phyloP scores from a whole-genome alignment of 1,139 yeast genomes.

The Nakaseomyces kungkrabaensis region DNA sequence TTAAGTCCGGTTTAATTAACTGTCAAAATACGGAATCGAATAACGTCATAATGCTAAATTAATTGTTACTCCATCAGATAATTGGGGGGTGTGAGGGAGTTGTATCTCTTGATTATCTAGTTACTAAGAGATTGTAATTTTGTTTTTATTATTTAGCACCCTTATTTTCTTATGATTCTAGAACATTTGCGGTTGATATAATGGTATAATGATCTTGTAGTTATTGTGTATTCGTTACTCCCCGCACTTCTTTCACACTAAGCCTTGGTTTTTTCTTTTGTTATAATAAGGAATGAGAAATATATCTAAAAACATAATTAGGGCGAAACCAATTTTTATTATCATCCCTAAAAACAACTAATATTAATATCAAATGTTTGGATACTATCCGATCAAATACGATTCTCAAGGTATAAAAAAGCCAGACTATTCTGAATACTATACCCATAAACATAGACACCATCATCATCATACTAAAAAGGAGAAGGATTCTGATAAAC shows the following conservation, averaged over 20 bases:
- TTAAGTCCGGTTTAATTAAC: not conserved
- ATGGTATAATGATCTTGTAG: no score
- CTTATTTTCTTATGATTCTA: no score
- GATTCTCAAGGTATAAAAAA: constrained; percentile 1
- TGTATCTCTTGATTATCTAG: no score
- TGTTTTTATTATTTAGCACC: no score
- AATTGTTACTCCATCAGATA: no score
- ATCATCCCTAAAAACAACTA: not conserved
- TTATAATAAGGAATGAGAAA: not conserved
- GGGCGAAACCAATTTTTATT: not conserved
- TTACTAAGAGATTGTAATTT: no score
- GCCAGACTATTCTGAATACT: constrained; percentile 1
- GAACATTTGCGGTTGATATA: no score
- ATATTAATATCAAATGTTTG: not conserved
- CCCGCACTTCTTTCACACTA: no score
- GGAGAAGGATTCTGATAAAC: not conserved
- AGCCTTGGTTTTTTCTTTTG: not conserved
- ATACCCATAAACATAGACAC: not conserved
- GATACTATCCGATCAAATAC: constrained; percentile 1
- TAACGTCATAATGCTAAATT: no score
- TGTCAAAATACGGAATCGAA: no score
- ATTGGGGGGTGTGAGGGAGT: no score
- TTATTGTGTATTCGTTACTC: no score
- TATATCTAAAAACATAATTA: not conserved
- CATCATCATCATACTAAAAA: not conserved